Conservation (phyloP, 768 basidiomycete genomes). For the Solioccasus polychromus region DNA sequence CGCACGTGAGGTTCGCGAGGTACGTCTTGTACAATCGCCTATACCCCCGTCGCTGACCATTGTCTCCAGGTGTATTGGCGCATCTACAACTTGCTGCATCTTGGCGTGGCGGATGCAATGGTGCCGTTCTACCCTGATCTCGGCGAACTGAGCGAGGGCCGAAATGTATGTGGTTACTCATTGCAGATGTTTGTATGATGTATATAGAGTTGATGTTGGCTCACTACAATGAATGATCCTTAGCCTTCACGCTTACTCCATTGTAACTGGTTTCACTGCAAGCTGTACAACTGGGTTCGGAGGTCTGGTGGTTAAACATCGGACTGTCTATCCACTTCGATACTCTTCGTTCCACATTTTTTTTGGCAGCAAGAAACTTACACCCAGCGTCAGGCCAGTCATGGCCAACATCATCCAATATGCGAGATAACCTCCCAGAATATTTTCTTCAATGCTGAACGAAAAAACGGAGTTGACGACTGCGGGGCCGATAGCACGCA, state of each 20-base stretch:
- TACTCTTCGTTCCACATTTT: not conserved
- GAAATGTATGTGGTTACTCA: constrained; percentile 84
- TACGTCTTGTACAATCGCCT: constrained; percentile 32
- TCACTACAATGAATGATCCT: too few species aligned
- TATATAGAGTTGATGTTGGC: not conserved
- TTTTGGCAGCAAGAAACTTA: not conserved
- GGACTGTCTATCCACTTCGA: too few species aligned
- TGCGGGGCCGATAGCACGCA: not conserved
- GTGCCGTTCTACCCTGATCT: constrained; percentile 95
- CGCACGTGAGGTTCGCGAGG: constrained; percentile 93
- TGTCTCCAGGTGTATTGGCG: constrained; percentile 76
- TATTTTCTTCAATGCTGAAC: not conserved
- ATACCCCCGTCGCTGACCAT: constrained; percentile 1
- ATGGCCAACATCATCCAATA: not conserved
- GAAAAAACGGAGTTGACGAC: not conserved
- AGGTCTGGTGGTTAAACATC: too few species aligned
- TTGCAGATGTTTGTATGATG: constrained; percentile 77
- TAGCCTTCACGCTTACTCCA: too few species aligned
- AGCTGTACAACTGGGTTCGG: too few species aligned
- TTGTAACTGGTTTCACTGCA: too few species aligned
- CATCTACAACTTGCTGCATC: constrained; percentile 90
- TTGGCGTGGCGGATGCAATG: constrained; percentile 86
- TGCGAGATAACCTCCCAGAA: not conserved
- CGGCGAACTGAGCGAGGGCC: constrained; percentile 84
- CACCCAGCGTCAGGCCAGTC: not conserved